Evolutionary conservation across 116 monocot species (phyloP), one percentile per base, ranked within the genome.

Genomic region (Cymodocea nodosa): DNA sequence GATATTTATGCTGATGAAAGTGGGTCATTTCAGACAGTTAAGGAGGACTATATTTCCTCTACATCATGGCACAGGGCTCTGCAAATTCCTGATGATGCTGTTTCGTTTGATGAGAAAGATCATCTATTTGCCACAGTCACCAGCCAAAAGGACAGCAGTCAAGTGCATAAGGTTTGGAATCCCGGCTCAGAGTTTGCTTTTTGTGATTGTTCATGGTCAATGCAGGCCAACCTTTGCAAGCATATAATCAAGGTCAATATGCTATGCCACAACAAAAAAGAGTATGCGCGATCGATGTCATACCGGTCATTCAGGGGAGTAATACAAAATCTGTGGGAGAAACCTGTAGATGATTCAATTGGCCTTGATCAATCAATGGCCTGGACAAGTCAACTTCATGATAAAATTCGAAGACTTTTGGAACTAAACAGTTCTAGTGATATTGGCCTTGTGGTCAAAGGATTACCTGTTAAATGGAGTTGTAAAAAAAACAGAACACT

Each of bases 171-270:
- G 2, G 81, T 97, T 6, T 90, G 83, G 87, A 97, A 97, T 75
- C 83, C 90, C 0, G 85, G 95, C 10, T 84, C 91, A 16, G 95
- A 97, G 59, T 97, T 97, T 57, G 74, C 90, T 6, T 60, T 97
- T 15, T 97, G 90, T 51, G 83, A 85, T 66, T 97, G 95, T 69
- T 79, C 78, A 0, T 97, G 95, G 95, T 85, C 95, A 40, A 70
- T 85, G 81, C 73, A 88, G 64, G 95, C 85, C 39, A 97, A 97
- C 70, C 71, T 90, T 53, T 97, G 95, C 83, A 90, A 97, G 59
- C 95, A 97, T 78, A 50, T 88, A 10, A 81, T 97, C 56, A 97
- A 97, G 76, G 95, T 80, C 10, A 97, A 80, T 52, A 76, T 82
- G 74, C 22, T 90, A 4, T 81, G 77, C 23, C 63, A 79, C 20